A percentile compares a stretch with the other conserved stretches of the same genome.
These are phyloP conservation scores for Hortaea sp. DNA, from an alignment of 2,329 filamentous ascomycete species.

Conservation along the genomic window DNA sequence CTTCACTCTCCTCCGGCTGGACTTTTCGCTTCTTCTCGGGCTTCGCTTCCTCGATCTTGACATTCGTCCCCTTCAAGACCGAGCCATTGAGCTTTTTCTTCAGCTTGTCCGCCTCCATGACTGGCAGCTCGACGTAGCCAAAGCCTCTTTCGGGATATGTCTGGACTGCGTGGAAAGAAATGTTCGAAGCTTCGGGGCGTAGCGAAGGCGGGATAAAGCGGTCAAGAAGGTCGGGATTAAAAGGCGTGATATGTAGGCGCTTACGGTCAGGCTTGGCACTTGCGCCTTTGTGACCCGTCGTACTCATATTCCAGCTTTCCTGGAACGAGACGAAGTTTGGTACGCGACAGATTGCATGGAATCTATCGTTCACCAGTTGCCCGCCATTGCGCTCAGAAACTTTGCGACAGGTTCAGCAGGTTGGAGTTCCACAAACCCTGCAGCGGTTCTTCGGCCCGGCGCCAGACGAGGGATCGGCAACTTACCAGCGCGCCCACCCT, in stretches of 20 bases:
- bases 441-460: not conserved
- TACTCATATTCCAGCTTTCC: not conserved
- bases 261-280: conserved; percentile 14
- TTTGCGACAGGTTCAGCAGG: too few species aligned
- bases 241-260: conserved; percentile 79
- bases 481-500: too few species aligned
- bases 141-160: conserved; percentile 86
- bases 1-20: conserved; percentile 22
- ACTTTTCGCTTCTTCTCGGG: conserved; percentile 45
- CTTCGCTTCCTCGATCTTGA: conserved; percentile 72
- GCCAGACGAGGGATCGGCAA: too few species aligned
- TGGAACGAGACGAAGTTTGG: too few species aligned
- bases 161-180: conserved; percentile 79
- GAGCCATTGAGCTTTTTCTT: conserved; percentile 84
- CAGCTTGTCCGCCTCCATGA: conserved; percentile 75
- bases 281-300: not conserved
- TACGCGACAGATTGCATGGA: too few species aligned
- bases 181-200: conserved; percentile 57
- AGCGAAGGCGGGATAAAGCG: conserved; percentile 61
- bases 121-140: conserved; percentile 79
- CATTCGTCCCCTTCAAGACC: conserved; percentile 73
- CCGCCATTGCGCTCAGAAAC: too few species aligned
- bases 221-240: conserved; percentile 64
- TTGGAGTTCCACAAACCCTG: not conserved
- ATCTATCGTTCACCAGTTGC: too few species aligned